Percentiles rank a stretch among this genome's conserved stretches.
Evolutionary conservation across 148 eudicot species (phyloP).

Genomic region (Simmondsia chinensis): DNA sequence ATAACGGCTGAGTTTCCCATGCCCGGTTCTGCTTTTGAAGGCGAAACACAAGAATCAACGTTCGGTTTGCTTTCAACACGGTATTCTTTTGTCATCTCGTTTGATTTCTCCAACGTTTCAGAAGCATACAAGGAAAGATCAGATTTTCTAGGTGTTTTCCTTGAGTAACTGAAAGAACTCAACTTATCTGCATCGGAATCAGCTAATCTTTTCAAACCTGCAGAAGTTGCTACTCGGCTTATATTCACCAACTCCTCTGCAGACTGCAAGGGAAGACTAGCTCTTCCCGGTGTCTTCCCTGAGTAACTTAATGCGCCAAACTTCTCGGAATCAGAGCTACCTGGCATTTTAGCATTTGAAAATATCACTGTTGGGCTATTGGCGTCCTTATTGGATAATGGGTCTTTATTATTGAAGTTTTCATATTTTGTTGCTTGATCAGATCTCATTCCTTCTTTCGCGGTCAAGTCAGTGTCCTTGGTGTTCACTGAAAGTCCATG

Average conservation of each 20-base stretch:
- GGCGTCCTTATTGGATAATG: slow-evolving; percentile 13
- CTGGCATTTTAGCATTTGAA: slow-evolving; percentile 22
- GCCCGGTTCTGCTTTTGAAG: slow-evolving; percentile 13
- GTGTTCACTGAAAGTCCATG: slow-evolving; percentile 15
- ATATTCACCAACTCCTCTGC: slow-evolving; percentile 12
- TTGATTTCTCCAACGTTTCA: background rate
- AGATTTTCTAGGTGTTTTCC: slow-evolving; percentile 6
- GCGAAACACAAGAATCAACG: slow-evolving; percentile 13
- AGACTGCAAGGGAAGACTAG: slow-evolving; percentile 10
- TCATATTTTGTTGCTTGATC: slow-evolving; percentile 11
- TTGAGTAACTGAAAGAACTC: slow-evolving; percentile 5
- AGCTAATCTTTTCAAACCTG: slow-evolving; percentile 4
- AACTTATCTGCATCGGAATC: background rate
- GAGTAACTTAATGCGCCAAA: slow-evolving; percentile 16
- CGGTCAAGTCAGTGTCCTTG: slow-evolving; percentile 9
- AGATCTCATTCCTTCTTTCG: slow-evolving; percentile 22
- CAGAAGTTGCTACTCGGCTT: too few relatives aligned
- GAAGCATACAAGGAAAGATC: slow-evolving; percentile 2
- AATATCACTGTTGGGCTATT: slow-evolving; percentile 20
- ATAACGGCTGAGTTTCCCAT: slow-evolving; percentile 9
- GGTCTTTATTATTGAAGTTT: slow-evolving; percentile 8
- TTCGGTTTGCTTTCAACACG: slow-evolving; percentile 6
- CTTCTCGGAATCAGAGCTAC: slow-evolving; percentile 18
- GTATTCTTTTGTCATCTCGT: background rate
- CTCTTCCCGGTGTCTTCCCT: slow-evolving; percentile 28